A percentile compares a stretch with the other conserved stretches of the same genome.
These are phyloP conservation scores for Penicillium sp. DNA, from an alignment of 2,329 filamentous ascomycete species.

Conservation along the genomic window DNA sequence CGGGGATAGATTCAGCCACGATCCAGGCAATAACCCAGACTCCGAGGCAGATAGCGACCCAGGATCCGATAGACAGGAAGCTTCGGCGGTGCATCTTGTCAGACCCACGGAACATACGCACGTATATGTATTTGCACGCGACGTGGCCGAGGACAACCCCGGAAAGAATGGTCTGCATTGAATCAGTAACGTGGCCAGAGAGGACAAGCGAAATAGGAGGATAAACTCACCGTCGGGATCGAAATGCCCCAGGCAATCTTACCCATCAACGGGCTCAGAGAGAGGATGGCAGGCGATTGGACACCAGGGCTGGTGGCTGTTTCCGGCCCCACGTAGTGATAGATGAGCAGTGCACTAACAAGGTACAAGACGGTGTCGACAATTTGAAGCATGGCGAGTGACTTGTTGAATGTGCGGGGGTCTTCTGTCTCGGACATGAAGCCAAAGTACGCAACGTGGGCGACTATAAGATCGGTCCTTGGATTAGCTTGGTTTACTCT, in stretches of 20 bases:
- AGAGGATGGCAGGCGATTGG: slow-evolving; percentile 63
- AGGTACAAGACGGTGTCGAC: slow-evolving; percentile 62
- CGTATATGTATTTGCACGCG: slow-evolving; percentile 63
- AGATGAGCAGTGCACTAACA: slow-evolving; percentile 64
- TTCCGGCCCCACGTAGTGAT: slow-evolving; percentile 60
- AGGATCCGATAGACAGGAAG: slow-evolving; percentile 51
- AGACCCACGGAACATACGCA: slow-evolving; percentile 59
- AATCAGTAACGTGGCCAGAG: background rate
- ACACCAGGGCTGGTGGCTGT: slow-evolving; percentile 36
- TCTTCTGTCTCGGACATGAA: slow-evolving; percentile 64
- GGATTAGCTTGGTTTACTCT: background rate
- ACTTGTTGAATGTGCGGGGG: slow-evolving; percentile 59
- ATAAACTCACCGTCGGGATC: slow-evolving; percentile 54
- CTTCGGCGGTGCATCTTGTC: slow-evolving; percentile 52
- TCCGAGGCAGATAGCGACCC: slow-evolving; percentile 55
- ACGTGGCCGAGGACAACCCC: slow-evolving; percentile 68
- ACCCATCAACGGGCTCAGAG: slow-evolving; percentile 53
- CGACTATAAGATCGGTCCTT: slow-evolving; percentile 28
- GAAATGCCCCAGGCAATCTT: slow-evolving; percentile 67
- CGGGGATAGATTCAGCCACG: slow-evolving; percentile 66
- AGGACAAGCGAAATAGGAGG: background rate
- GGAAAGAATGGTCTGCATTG: slow-evolving; percentile 57
- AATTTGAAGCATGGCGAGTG: slow-evolving; percentile 60
- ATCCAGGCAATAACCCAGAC: slow-evolving; percentile 63
- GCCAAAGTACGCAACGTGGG: slow-evolving; percentile 64